Conservation (phyloP, 2,329 filamentous ascomycete species). For the Sarocladium oryzae region DNA sequence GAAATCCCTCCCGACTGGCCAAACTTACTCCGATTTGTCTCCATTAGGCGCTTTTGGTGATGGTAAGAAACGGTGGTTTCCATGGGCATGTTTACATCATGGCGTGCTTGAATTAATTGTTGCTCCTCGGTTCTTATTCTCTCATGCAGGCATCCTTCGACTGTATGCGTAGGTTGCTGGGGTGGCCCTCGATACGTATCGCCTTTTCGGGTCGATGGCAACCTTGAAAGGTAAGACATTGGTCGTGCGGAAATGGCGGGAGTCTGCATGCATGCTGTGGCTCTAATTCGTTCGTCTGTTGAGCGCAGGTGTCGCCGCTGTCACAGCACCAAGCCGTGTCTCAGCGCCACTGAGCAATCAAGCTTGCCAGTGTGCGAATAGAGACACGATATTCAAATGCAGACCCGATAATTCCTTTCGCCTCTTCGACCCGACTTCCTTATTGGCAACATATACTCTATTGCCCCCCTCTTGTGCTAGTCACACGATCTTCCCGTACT, state of each 20-base stretch:
- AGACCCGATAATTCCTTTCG: background rate
- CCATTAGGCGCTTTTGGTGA: background rate
- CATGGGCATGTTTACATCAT: background rate
- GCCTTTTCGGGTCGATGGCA: too few species aligned
- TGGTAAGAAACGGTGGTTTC: background rate
- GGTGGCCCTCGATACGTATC: too few species aligned
- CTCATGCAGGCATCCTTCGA: too few species aligned
- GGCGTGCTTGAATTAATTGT: too few species aligned
- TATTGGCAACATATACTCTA: background rate
- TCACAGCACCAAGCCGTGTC: background rate
- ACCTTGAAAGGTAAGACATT: too few species aligned
- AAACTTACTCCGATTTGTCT: background rate
- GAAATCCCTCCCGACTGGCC: conserved; percentile 1
- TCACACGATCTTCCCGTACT: background rate
- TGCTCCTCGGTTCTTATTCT: too few species aligned
- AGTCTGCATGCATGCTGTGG: background rate
- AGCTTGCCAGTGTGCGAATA: background rate
- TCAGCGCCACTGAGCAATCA: conserved; percentile 1
- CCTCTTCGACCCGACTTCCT: background rate
- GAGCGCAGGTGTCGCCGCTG: background rate
- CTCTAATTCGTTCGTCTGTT: conserved; percentile 1
- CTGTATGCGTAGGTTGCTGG: too few species aligned
- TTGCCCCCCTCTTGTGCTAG: background rate
- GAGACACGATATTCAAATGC: background rate
- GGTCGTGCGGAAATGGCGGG: background rate